Conservation (phyloP, 208 protist genomes). For the Crithidia bombi region DNA sequence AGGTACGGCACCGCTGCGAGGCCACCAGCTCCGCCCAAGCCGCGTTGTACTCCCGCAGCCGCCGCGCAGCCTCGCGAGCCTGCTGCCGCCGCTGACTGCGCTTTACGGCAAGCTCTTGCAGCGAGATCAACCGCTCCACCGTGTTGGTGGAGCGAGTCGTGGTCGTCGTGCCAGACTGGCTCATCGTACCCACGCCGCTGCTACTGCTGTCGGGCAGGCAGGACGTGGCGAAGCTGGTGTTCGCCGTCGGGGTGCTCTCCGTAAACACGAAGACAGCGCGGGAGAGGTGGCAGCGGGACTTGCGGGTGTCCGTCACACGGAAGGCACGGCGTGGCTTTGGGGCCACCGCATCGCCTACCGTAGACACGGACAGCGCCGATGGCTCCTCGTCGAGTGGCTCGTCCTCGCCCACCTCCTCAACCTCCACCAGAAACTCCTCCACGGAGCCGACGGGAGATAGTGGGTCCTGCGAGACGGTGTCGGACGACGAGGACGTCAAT, state of each 20-base stretch:
- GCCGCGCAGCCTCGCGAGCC: neutral
- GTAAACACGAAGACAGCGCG: neutral
- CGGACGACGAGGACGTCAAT: neutral
- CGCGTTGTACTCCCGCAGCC: constrained; percentile 16
- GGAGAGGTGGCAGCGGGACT: constrained; percentile 3
- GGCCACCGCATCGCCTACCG: neutral
- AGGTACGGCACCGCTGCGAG: neutral
- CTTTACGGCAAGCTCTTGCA: neutral
- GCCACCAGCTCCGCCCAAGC: constrained; percentile 9
- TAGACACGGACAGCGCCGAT: neutral
- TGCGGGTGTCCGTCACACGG: constrained; percentile 14
- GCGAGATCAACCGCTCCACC: neutral
- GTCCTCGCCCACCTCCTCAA: constrained; percentile 1
- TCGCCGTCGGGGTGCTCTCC: neutral
- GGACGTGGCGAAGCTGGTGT: constrained; percentile 11
- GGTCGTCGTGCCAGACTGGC: neutral
- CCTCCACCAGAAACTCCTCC: neutral
- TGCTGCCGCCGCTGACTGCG: constrained; percentile 8
- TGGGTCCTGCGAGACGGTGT: constrained; percentile 5
- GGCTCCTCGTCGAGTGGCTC: neutral
- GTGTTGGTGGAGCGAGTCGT: neutral
- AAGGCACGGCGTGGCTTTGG: constrained; percentile 3
- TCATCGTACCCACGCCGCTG: neutral
- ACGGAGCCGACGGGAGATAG: constrained; percentile 1
- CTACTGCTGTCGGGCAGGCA: neutral